Conservation (phyloP, 139 green algal species). For the Tetratostichococcus sp. region DNA sequence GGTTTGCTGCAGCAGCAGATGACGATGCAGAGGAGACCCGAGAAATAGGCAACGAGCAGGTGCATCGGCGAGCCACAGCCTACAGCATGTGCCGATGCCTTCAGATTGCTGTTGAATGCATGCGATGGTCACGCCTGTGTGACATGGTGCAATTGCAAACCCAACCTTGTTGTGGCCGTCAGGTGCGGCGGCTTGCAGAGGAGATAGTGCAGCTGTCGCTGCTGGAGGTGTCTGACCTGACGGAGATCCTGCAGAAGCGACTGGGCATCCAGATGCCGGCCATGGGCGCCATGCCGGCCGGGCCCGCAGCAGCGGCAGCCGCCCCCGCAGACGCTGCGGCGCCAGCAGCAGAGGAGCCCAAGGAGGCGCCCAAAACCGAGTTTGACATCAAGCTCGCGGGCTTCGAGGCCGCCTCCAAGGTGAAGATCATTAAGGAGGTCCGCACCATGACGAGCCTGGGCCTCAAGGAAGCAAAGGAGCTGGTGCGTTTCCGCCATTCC, state of each 20-base stretch:
- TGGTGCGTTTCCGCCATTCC: constrained; percentile 50
- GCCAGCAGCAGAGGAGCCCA: constrained; percentile 30
- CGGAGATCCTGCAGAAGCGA: constrained; percentile 62
- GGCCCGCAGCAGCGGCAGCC: constrained; percentile 6
- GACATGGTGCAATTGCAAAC: too few species aligned
- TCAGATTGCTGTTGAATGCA: too few species aligned
- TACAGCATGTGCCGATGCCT: too few species aligned
- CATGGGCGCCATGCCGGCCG: background rate
- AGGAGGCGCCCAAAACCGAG: constrained; percentile 85
- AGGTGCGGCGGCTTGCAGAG: constrained; percentile 58
- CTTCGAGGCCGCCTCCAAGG: constrained; percentile 89
- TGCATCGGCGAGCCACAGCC: background rate
- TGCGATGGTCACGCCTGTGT: too few species aligned
- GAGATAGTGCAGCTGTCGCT: constrained; percentile 71
- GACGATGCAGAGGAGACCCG: constrained; percentile 4
- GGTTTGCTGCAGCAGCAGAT: background rate
- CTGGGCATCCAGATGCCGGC: constrained; percentile 52
- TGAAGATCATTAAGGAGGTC: constrained; percentile 99
- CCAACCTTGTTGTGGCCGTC: too few species aligned
- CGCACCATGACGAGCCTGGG: constrained; percentile 85
- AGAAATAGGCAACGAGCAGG: background rate
- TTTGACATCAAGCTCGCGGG: constrained; percentile 94
- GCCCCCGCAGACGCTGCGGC: constrained; percentile 17
- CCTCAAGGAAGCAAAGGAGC: constrained; percentile 98
- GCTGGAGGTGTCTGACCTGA: constrained; percentile 69